Evolutionary conservation across 306 rosid genomes (phyloP).

Genomic region (Vigna radiata): DNA sequence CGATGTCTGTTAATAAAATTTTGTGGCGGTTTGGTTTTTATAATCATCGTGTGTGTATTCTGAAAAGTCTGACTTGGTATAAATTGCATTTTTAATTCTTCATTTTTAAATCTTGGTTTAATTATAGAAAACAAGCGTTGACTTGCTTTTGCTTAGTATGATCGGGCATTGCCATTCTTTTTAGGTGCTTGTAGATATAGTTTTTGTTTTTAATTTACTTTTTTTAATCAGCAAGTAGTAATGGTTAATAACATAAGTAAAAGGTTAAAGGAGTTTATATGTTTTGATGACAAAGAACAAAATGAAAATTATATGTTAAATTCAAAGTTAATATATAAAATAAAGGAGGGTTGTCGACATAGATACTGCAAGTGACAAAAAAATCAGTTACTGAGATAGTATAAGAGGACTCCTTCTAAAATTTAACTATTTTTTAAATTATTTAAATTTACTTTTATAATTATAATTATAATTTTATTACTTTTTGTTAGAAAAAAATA

Average conservation of each 20-base stretch:
- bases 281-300: neutral
- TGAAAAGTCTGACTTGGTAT: constrained; percentile 4
- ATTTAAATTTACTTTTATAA: no score
- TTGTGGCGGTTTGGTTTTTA: neutral
- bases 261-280: neutral
- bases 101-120: neutral
- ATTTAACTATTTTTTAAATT: no score
- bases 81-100: neutral
- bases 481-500: no score
- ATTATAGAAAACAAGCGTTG: neutral
- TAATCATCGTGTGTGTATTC: neutral
- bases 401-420: no score
- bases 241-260: neutral
- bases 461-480: no score
- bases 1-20: neutral
- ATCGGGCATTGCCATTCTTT: neutral
- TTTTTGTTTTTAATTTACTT: neutral
- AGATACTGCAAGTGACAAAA: neutral
- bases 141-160: neutral
- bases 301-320: neutral
- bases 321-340: neutral
- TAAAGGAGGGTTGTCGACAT: neutral
- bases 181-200: neutral
- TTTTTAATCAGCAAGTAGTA: neutral
- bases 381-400: no score